These are phyloP conservation scores for Salix arbutifolia DNA, from an alignment of 345 rosid genomes.

Conservation along the genomic window DNA sequence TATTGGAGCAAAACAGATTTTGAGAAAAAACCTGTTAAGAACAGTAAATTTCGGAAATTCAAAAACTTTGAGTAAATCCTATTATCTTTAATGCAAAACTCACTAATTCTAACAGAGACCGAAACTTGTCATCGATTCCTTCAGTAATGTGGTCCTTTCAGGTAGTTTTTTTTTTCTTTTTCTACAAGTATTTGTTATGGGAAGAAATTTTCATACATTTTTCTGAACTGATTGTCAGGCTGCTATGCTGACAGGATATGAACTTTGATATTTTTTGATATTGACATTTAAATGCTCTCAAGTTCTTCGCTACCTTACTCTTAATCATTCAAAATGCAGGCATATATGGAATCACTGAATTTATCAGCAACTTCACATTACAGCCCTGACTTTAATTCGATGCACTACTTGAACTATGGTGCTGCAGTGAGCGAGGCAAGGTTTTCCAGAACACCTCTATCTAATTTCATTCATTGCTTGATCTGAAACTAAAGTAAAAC, in stretches of 20 bases:
- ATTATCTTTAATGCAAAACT: no score
- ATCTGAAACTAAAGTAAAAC: not conserved
- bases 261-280: not conserved
- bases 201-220: not conserved
- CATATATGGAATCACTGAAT: constrained; percentile 50
- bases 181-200: not conserved
- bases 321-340: constrained; percentile 42
- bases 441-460: constrained; percentile 6
- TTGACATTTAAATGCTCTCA: not conserved
- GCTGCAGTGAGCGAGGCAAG: constrained; percentile 95
- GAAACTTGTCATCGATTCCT: no score
- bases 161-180: not conserved
- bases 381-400: constrained; percentile 47
- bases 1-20: no score
- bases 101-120: no score
- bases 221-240: no score
- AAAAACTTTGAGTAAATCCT: no score
- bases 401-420: constrained; percentile 75
- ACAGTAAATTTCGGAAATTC: no score
- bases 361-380: constrained; percentile 52
- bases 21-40: no score
- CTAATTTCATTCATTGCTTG: not conserved
- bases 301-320: not conserved
- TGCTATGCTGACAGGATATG: no score
- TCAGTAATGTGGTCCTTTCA: not conserved